Evolutionary conservation across 768 basidiomycete genomes (phyloP), one percentile per base, ranked within the genome.

Genomic region (Boletus coccyginus): DNA sequence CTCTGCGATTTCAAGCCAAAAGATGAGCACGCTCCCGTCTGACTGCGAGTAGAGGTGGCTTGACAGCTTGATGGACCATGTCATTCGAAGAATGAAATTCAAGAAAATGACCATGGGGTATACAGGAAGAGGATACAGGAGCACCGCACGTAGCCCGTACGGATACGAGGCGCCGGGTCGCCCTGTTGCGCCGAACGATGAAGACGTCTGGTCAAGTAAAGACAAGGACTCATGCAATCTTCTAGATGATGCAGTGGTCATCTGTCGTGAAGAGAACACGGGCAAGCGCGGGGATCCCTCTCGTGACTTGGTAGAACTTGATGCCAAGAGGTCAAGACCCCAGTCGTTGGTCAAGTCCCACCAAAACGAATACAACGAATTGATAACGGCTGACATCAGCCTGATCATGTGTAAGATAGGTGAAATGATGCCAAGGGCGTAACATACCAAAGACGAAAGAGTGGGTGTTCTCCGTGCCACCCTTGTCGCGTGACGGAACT

Each of bases 311-410:
- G 68, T 58, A 53, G 69, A 57, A 38, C 66, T 62, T 32, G 69
- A 59, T 51, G 78, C 79, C 56, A 98, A 75, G 42, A 98, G 74
- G 44, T 86, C 82, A 52, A 99, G 78, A 7, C 97, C 97, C 95
- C 96, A 99, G 69, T 99, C 97, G 70, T 96, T 92, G 46, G 92
- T 94, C 42, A 98, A 81, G 73, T 98, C 97, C 97, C 97, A 99
- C 92, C 94, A 99, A 71, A 96, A 98, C 3, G 94, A 95, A 72
- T 93, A 99, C 32, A 90, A 70, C 4, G 95, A 96, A 72, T 98
- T 98, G 65, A 96, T 70, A 36, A 83, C 79, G 24, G 92, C 94
- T 11, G 87, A 83, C 44, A 97, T 71, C 16, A 98, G 71, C 94
- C 94, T 96, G 54, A 21, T 41, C 32, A 42, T 32, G 59, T 14